Percentiles rank a stretch among this genome's conserved stretches.
Evolutionary conservation across 768 basidiomycete species (phyloP).

Genomic region (Xerocomellus intermedius): DNA sequence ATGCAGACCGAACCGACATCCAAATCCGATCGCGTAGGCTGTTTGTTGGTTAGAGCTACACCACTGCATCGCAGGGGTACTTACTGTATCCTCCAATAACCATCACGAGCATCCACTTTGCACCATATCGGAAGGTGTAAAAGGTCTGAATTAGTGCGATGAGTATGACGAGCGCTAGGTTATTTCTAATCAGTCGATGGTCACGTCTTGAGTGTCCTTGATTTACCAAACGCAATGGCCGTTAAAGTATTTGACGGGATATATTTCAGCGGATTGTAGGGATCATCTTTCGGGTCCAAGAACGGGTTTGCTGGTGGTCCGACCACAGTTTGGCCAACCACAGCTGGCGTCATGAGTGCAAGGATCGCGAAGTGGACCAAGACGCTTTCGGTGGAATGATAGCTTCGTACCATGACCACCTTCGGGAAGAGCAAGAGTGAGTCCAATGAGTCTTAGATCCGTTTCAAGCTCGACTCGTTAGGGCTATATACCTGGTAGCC

Average conservation of each 20-base stretch:
- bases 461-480: not conserved
- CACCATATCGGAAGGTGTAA: slow-evolving; percentile 43
- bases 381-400: not conserved
- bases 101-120: slow-evolving; percentile 61
- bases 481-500: not conserved
- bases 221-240: slow-evolving; percentile 47
- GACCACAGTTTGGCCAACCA: not conserved
- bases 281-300: slow-evolving; percentile 50
- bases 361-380: not conserved
- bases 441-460: not conserved
- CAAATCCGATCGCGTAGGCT: slow-evolving; percentile 60
- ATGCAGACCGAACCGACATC: slow-evolving; percentile 55
- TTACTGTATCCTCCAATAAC: slow-evolving; percentile 57
- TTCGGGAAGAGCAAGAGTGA: not conserved
- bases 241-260: slow-evolving; percentile 55
- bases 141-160: slow-evolving; percentile 46
- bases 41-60: not conserved
- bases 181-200: not conserved
- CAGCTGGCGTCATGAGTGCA: not conserved
- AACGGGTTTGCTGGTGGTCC: slow-evolving; percentile 10
- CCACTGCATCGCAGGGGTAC: slow-evolving; percentile 14
- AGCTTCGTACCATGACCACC: slow-evolving; percentile 1
- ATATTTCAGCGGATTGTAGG: slow-evolving; percentile 52
- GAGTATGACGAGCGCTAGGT: slow-evolving; percentile 32
- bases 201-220: not conserved